Base-by-base conservation (phyloP, 1,284 basidiomycete species). In the Pulveroboletus sp. region DNA sequence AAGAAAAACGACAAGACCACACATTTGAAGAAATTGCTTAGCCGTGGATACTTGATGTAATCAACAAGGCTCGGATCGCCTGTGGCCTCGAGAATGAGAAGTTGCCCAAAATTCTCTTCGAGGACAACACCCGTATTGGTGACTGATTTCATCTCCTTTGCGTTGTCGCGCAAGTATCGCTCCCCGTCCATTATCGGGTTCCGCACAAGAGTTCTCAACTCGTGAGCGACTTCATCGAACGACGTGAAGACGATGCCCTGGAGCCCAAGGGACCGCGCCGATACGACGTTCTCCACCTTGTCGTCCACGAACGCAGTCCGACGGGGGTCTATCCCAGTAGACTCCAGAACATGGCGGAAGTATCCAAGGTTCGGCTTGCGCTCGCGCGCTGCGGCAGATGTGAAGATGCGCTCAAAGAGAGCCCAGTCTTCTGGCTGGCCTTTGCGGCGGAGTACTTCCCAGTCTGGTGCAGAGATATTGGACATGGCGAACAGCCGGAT, bases 281-380 rank as follows among this genome's bases (percentile, higher is more conserved):
- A 64, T 12, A 68, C 42, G 8, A 65, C 54, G 6, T 68, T 65
- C 53, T 65, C 64, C 45, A 65, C 12, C 47, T 54, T 65, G 40
- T 68, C 62, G 9, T 65, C 64, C 26, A 65, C 64, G 17, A 68
- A 65, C 2, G 47, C 64, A 8, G 64, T 68, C 0, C 66, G 62
- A 43, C 15, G 45, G 17, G 64, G 66, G 15, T 68, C 59, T 2
- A 66, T 46, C 8, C 62, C 64, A 2, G 64, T 62, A 2, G 43
- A 66, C 20, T 62, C 50, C 6, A 66, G 47, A 8, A 65, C 62
- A 1, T 65, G 59, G 7, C 45, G 54, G 10, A 66, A 68, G 39
- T 43, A 69, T n/a, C 65, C 62, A 7, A 65, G 56, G 28, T 67
- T 65, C 0, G 66, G 66, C 25, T 69, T 65, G 35, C 65, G 65